Percentiles rank a stretch among this genome's conserved stretches.
Evolutionary conservation across 805 yeast species (phyloP).

Genomic region (Yarrowia sp.): DNA sequence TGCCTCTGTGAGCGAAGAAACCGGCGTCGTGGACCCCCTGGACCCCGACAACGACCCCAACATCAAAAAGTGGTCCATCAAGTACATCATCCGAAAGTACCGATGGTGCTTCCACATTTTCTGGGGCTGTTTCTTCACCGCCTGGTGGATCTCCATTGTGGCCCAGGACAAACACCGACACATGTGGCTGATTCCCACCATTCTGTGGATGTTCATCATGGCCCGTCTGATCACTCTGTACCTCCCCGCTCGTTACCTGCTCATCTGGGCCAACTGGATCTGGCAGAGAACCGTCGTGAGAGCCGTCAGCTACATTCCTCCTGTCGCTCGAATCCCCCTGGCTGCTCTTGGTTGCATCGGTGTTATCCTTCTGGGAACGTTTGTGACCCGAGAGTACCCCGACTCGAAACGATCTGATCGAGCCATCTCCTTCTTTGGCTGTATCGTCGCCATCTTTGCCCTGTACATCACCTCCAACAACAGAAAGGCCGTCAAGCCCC

Average conservation of each 20-base stretch:
- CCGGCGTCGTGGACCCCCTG: slow-evolving; percentile 21
- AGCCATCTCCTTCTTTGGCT: slow-evolving; percentile 65
- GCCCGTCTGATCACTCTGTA: slow-evolving; percentile 60
- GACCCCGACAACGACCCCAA: slow-evolving; percentile 26
- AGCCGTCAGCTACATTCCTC: slow-evolving; percentile 52
- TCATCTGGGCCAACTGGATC: slow-evolving; percentile 48
- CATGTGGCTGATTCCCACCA: slow-evolving; percentile 65
- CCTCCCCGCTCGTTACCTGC: slow-evolving; percentile 51
- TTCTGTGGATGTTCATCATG: slow-evolving; percentile 60
- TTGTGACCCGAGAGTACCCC: slow-evolving; percentile 56
- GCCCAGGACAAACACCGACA: slow-evolving; percentile 59
- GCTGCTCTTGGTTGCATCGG: slow-evolving; percentile 58
- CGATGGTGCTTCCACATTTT: slow-evolving; percentile 45
- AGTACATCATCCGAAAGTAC: slow-evolving; percentile 38
- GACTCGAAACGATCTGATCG: slow-evolving; percentile 60
- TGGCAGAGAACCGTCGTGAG: slow-evolving; percentile 48
- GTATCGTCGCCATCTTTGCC: slow-evolving; percentile 55
- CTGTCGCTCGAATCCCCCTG: slow-evolving; percentile 53
- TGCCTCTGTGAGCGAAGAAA: slow-evolving; percentile 18
- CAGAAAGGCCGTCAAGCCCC: slow-evolving; percentile 59
- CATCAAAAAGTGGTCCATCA: slow-evolving; percentile 9
- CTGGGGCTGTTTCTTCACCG: slow-evolving; percentile 55
- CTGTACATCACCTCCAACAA: slow-evolving; percentile 58
- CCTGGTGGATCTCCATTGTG: slow-evolving; percentile 64
- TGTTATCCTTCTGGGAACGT: slow-evolving; percentile 62